Base-by-base conservation (phyloP, 2,329 filamentous ascomycete species). In the Aureobasidium sp. region DNA sequence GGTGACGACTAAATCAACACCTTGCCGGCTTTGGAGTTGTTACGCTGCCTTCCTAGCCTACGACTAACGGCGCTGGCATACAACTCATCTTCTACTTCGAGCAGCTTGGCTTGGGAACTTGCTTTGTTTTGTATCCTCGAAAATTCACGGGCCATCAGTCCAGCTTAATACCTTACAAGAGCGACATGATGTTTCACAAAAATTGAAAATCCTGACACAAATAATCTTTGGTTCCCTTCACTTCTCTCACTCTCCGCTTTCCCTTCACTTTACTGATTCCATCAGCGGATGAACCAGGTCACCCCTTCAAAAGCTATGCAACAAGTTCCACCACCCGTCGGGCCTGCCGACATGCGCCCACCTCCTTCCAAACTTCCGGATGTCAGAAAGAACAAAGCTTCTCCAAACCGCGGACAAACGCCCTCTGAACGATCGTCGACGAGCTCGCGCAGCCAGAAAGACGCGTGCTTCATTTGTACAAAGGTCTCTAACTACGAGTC, bases 151-250 rank as follows among this genome's bases (percentile, higher is more conserved):
- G 36, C 61, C 45, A 32, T 50, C 36, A 51, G 37, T 47, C 34
- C 39, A 54, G 30, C 21, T 50, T 21, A 25, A n/a, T 11, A 72
- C 71, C 73, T 68, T 63, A 45, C 65, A 69, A 67, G 61, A 64
- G 71, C 71, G 71, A 72, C 62, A 63, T 77, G 75, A 76, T 67
- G 75, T 74, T 71, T 83, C 79, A 83, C 73, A 73, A 54, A 81
- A 83, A 88, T 85, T 88, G 85, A 88, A 89, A 89, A 85, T 89
- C 82, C 86, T 89, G 86, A 89, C 80, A 78, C 78, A 25, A 34
- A 16, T n/a, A 41, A 41, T 41, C 21, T 42, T 42, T 59, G 42
- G 21, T 10, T 32, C 32, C 39, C 27, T 32, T 30, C 53, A 37
- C 14, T 13, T 29, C 34, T 45, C 21, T 30, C 32, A 14, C n/a